A percentile compares a stretch with the other conserved stretches of the same genome.
These are phyloP conservation scores for Aspergillus pseudoviridinutans DNA, from an alignment of 2,329 filamentous ascomycete species.

Conservation along the genomic window DNA sequence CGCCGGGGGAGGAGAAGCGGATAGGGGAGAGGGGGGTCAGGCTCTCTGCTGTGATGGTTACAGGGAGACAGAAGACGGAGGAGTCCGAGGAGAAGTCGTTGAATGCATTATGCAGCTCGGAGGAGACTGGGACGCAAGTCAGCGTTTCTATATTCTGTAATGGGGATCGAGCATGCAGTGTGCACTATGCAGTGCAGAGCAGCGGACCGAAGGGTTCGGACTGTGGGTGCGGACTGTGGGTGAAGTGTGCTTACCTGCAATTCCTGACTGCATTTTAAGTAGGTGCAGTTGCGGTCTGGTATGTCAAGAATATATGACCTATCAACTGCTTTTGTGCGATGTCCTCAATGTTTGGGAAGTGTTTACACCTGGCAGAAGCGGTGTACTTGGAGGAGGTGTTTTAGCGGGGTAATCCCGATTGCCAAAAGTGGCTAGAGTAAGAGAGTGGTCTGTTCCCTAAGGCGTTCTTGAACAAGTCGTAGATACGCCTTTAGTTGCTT, in stretches of 20 bases:
- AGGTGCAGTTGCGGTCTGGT: constrained; percentile 12
- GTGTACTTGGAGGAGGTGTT: constrained; percentile 14
- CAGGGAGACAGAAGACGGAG: constrained; percentile 43
- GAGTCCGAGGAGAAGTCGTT: constrained; percentile 38
- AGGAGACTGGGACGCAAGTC: constrained; percentile 33
- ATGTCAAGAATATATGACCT: constrained; percentile 5
- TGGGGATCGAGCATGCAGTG: constrained; percentile 3
- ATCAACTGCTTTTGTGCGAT: constrained; percentile 3
- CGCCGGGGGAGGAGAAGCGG: constrained; percentile 36
- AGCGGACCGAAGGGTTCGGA: neutral
- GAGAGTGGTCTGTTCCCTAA: neutral
- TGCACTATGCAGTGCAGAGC: neutral
- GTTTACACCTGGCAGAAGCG: constrained; percentile 23
- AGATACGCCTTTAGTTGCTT: neutral
- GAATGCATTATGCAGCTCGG: constrained; percentile 47
- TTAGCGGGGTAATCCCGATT: constrained; percentile 10
- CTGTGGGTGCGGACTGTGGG: neutral
- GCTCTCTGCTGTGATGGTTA: constrained; percentile 43
- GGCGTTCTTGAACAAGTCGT: neutral
- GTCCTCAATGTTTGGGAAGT: constrained; percentile 7
- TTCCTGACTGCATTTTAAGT: constrained; percentile 47
- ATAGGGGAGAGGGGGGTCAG: constrained; percentile 40
- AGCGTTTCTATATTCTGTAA: neutral
- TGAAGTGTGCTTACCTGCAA: constrained; percentile 35
- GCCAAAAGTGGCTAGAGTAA: neutral